Evolutionary conservation across 2,329 filamentous ascomycete species (phyloP).

Genomic region (Venturia pyrina): DNA sequence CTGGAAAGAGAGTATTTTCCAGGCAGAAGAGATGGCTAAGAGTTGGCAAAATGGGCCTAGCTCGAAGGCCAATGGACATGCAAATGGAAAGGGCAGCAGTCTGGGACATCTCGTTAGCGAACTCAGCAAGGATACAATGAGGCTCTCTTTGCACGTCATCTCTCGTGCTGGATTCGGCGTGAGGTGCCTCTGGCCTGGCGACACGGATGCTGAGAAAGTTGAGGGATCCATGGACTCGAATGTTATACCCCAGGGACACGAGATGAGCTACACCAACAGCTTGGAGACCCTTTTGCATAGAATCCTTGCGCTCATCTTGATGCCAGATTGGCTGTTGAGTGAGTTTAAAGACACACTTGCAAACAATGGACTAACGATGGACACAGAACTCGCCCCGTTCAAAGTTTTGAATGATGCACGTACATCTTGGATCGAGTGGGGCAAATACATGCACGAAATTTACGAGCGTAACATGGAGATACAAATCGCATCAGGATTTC

Average conservation of each 20-base stretch:
- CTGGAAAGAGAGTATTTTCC: constrained; percentile 52
- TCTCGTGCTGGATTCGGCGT: constrained; percentile 63
- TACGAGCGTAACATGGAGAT: constrained; percentile 37
- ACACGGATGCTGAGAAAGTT: constrained; percentile 34
- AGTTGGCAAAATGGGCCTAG: constrained; percentile 37
- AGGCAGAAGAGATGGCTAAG: constrained; percentile 52
- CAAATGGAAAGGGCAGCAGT: constrained; percentile 9
- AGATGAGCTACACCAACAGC: constrained; percentile 46
- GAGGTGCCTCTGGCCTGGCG: constrained; percentile 47
- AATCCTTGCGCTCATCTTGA: constrained; percentile 51
- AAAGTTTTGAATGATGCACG: not conserved
- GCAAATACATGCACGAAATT: constrained; percentile 60
- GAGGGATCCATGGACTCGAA: constrained; percentile 19
- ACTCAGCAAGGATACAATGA: constrained; percentile 56
- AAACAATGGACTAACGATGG: not conserved
- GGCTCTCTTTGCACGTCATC: constrained; percentile 48
- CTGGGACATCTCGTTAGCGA: constrained; percentile 40
- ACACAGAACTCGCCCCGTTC: not conserved
- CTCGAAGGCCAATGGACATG: constrained; percentile 16
- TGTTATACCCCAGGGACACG: constrained; percentile 38
- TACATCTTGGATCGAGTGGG: constrained; percentile 48
- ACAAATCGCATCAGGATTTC: not conserved
- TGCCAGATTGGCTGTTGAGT: constrained; percentile 48
- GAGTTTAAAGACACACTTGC: constrained; percentile 13
- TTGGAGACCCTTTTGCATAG: constrained; percentile 52